Evolutionary conservation across 2,329 filamentous ascomycete species (phyloP), one percentile per base, ranked within the genome.

Genomic region (Fusarium sp.): DNA sequence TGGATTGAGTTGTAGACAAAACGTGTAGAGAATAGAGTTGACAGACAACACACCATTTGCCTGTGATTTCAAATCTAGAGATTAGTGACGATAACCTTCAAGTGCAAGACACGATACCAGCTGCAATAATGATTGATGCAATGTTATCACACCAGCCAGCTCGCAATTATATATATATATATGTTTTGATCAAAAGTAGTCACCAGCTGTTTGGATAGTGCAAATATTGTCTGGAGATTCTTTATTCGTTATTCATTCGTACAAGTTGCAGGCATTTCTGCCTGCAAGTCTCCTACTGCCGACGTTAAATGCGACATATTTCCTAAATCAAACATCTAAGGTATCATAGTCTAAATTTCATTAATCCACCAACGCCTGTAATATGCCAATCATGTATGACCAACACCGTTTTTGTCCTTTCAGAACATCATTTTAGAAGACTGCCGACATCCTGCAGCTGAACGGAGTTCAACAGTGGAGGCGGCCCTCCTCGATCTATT

Each of bases 391-490:
- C 55, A 47, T 57, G 42, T 50, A 28, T 53, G 54, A 62, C 27
- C 32, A 65, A 54, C 46, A 57, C 56, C 49, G 25, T 18, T 57
- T 61, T 58, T 55, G 11, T 41, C 40, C 21, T 54, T 25, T 27
- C 37, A 40, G 58, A 40, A 45, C 46, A 57, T 67, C 65, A 72
- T 51, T 74, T 73, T 49, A 75, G 53, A 13, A 80, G 59, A 60
- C 74, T 77, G 21, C 79, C 79, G 5, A 80, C 79, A 53, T 80
- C 79, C 32, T 78, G 79, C 40, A 80, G 59, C 50, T 78, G 75
- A 32, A 75, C 74, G 5, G 71, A 68, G 13, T 75, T 76, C 46
- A 75, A 32, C 45, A 76, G 23, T 2, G 76, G 75, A 30, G 76
- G 75, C 1, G 72, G 76, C 9, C 71, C 71, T 55, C 76, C 76